phyloP scores from a whole-genome alignment of 768 basidiomycete species.

The Tulasnella sp. region DNA sequence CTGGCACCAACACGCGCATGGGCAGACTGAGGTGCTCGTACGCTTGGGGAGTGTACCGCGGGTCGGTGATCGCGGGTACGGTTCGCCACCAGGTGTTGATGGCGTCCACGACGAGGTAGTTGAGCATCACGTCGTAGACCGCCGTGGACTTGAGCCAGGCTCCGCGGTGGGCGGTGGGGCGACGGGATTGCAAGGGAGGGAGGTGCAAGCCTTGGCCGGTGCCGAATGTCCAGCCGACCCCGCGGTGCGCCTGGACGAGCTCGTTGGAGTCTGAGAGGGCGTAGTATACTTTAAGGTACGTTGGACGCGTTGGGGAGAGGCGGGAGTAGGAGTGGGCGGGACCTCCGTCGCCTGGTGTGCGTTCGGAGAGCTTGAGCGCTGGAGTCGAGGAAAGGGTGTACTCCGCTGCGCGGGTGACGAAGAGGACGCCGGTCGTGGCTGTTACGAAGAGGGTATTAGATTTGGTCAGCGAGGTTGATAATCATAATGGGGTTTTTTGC shows the following conservation, averaged over 20 bases:
- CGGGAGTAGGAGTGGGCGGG: background rate
- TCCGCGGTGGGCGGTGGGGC: background rate
- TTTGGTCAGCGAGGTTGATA: background rate
- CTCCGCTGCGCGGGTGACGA: background rate
- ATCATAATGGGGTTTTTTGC: background rate
- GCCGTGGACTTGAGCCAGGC: background rate
- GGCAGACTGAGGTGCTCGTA: background rate
- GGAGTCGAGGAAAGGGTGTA: background rate
- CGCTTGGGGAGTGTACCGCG: background rate
- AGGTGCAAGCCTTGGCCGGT: conserved; percentile 5
- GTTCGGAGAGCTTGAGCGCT: conserved; percentile 1
- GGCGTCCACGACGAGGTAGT: conserved; percentile 4
- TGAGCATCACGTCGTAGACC: background rate
- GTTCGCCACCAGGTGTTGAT: conserved; percentile 12
- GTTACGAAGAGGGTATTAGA: too few relatives aligned
- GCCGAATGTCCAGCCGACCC: conserved; percentile 7
- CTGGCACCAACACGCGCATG: background rate
- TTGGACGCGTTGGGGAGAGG: background rate
- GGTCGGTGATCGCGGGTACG: background rate
- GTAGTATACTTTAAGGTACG: background rate
- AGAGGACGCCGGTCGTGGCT: background rate
- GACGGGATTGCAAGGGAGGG: background rate
- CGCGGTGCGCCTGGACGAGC: background rate
- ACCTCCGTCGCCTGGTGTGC: background rate
- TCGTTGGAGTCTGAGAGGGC: background rate